Conservation (phyloP, 169 alveolate species). For the Hammondia hammondi region DNA sequence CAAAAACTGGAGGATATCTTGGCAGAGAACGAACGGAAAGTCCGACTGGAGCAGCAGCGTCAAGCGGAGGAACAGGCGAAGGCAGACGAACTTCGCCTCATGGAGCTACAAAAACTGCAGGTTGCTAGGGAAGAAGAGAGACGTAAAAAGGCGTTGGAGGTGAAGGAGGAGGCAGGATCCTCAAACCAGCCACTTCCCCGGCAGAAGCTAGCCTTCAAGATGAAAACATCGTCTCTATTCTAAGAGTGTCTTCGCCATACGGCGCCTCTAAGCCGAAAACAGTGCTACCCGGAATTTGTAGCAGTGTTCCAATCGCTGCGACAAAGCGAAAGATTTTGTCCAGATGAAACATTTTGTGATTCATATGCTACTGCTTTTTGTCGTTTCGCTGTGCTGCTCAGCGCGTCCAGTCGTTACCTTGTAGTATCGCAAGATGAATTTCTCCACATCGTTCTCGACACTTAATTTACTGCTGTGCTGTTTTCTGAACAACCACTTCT, state of each 20-base stretch:
- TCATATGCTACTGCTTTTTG: no score
- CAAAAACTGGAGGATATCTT: constrained; percentile 41
- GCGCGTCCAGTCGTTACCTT: not conserved
- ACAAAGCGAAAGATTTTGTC: no score
- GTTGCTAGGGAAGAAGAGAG: constrained; percentile 53
- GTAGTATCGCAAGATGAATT: not conserved
- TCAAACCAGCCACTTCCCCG: constrained; percentile 27
- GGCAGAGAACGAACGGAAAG: constrained; percentile 55
- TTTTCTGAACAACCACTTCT: no score
- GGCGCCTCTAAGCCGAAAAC: no score
- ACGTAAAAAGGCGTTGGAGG: constrained; percentile 46
- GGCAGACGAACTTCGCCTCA: constrained; percentile 54
- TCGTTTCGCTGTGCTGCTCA: not conserved
- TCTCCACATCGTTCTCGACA: no score
- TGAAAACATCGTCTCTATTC: not conserved
- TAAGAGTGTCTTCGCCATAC: not conserved
- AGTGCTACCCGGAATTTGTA: no score
- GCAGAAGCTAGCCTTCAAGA: constrained; percentile 57
- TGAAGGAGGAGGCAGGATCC: not conserved
- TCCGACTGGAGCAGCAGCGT: constrained; percentile 58
- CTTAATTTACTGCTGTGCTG: no score
- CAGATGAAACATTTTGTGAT: no score
- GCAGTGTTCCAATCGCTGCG: no score
- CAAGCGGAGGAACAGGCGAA: constrained; percentile 60
- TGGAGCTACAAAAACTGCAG: constrained; percentile 42